phyloP scores from a whole-genome alignment of 768 basidiomycete species.

The Sutorius australiensis region DNA sequence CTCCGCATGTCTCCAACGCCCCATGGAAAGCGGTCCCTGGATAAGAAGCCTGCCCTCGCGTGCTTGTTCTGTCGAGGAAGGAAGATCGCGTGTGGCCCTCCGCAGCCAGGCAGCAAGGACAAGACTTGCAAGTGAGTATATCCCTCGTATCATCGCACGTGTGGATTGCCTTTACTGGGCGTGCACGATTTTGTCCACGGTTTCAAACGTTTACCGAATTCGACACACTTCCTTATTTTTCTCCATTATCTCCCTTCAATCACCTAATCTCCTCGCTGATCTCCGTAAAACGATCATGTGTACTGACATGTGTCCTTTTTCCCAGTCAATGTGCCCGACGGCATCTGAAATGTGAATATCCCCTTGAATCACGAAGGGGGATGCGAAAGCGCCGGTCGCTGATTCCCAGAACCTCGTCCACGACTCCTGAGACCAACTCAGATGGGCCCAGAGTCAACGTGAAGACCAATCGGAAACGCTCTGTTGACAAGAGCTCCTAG shows the following conservation, averaged over 20 bases:
- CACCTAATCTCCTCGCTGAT: slow-evolving; percentile 26
- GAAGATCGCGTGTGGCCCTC: slow-evolving; percentile 68
- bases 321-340: slow-evolving; percentile 70
- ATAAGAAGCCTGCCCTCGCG: slow-evolving; percentile 59
- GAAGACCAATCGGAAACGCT: slow-evolving; percentile 29
- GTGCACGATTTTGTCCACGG: slow-evolving; percentile 9
- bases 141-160: not conserved
- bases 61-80: slow-evolving; percentile 65
- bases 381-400: slow-evolving; percentile 47
- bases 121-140: slow-evolving; percentile 63
- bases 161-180: slow-evolving; percentile 4
- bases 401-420: slow-evolving; percentile 28
- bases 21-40: slow-evolving; percentile 24
- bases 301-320: slow-evolving; percentile 26
- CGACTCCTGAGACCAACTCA: slow-evolving; percentile 23
- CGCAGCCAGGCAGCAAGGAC: slow-evolving; percentile 48
- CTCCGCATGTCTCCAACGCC: slow-evolving; percentile 22
- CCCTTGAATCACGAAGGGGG: slow-evolving; percentile 64
- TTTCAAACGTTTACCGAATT: slow-evolving; percentile 13
- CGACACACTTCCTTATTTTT: not conserved
- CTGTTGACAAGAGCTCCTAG: slow-evolving; percentile 26
- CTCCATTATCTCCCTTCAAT: slow-evolving; percentile 20
- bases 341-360: slow-evolving; percentile 67
- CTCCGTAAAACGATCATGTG: slow-evolving; percentile 16
- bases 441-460: slow-evolving; percentile 23